Conservation (phyloP, 805 yeast genomes). For the Saccharomycopsis schoenii region DNA sequence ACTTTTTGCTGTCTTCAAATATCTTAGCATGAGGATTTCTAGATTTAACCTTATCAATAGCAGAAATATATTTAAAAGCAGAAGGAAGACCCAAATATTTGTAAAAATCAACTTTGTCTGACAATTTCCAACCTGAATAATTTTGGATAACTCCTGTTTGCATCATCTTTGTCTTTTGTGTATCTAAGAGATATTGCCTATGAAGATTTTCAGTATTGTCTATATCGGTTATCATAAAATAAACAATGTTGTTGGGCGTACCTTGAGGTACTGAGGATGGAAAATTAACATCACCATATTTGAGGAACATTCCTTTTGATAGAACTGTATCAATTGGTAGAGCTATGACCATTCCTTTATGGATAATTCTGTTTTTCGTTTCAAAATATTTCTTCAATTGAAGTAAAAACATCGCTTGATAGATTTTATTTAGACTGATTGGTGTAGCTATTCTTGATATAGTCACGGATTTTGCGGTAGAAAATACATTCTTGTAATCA, state of each 20-base stretch:
- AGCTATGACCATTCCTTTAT: conserved; percentile 62
- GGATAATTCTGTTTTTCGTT: conserved; percentile 44
- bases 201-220: conserved; percentile 4
- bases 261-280: conserved; percentile 45
- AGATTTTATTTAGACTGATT: conserved; percentile 50
- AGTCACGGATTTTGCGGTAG: conserved; percentile 48
- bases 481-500: not conserved
- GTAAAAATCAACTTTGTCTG: conserved; percentile 31
- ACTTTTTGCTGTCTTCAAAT: conserved; percentile 40
- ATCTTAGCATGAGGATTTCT: conserved; percentile 19
- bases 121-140: conserved; percentile 25
- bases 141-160: conserved; percentile 49
- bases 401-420: conserved; percentile 50
- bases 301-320: conserved; percentile 41
- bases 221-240: conserved; percentile 67
- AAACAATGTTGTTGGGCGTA: conserved; percentile 63
- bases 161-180: conserved; percentile 55
- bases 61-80: conserved; percentile 27
- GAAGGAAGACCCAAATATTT: conserved; percentile 37
- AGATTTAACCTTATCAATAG: not conserved
- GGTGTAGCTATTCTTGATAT: conserved; percentile 64
- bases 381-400: conserved; percentile 58
- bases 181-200: conserved; percentile 50
- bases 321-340: conserved; percentile 63
- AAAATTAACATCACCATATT: conserved; percentile 19